Evolutionary conservation across 495 filamentous ascomycete species (phyloP).

Genomic region (Terfezia claveryi): DNA sequence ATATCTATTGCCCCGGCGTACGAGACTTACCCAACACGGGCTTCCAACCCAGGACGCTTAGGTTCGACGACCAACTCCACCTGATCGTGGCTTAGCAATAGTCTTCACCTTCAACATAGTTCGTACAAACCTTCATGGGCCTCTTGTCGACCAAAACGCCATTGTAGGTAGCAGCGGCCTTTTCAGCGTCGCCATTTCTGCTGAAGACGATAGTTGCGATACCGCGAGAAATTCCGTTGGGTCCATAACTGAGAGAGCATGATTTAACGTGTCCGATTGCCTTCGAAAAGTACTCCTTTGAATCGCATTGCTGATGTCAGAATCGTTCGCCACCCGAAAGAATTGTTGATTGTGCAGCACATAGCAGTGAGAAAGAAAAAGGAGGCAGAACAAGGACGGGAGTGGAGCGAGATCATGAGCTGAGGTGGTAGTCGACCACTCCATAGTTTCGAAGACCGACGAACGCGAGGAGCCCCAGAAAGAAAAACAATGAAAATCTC

Average conservation of each 20-base stretch:
- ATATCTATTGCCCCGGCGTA: too few species aligned
- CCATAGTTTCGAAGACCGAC: not conserved
- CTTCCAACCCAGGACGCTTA: conserved; percentile 50
- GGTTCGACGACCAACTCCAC: conserved; percentile 75
- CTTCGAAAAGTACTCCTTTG: conserved; percentile 87
- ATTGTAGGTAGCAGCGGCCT: conserved; percentile 63
- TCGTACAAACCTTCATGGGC: conserved; percentile 57
- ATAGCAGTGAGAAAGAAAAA: not conserved
- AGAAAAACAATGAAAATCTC: not conserved
- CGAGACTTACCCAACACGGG: conserved; percentile 53
- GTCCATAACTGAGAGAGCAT: conserved; percentile 74
- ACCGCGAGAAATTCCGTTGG: conserved; percentile 74
- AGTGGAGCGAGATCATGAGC: not conserved
- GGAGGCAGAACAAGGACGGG: not conserved
- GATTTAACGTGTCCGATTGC: conserved; percentile 75
- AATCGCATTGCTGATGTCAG: conserved; percentile 18
- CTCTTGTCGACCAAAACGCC: conserved; percentile 70
- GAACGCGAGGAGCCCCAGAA: not conserved
- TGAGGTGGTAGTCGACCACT: not conserved
- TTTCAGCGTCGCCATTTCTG: conserved; percentile 52
- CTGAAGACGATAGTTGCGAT: conserved; percentile 61
- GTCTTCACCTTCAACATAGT: not conserved
- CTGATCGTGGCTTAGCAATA: conserved; percentile 25
- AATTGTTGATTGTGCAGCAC: not conserved
- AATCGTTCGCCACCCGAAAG: conserved; percentile 13